Percentiles rank a stretch among this genome's conserved stretches.
Evolutionary conservation across 2,329 filamentous ascomycete species (phyloP).

Genomic region (Neoarthrinium moseri): DNA sequence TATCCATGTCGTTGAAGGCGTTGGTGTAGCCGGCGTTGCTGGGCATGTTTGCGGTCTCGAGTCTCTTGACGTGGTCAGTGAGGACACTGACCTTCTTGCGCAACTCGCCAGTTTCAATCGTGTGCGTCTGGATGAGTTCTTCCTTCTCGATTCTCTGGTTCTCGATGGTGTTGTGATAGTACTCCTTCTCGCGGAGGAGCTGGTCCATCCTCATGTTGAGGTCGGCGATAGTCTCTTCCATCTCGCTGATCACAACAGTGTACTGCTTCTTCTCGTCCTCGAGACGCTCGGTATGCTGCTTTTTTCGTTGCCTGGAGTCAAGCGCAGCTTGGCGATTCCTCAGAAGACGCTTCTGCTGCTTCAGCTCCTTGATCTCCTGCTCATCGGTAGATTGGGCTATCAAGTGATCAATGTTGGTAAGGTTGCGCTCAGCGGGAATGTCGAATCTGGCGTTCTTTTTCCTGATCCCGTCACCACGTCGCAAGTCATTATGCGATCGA

Average conservation of each 20-base stretch:
- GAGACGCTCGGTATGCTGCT: constrained; percentile 94
- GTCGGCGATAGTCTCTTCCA: constrained; percentile 75
- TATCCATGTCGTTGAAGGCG: constrained; percentile 79
- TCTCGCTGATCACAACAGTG: constrained; percentile 69
- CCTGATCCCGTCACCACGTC: constrained; percentile 82
- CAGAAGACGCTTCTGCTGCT: constrained; percentile 94
- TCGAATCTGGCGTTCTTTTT: constrained; percentile 99
- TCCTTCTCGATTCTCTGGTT: constrained; percentile 83
- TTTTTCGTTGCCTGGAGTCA: constrained; percentile 95
- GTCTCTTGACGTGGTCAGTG: constrained; percentile 66
- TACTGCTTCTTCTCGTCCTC: constrained; percentile 96
- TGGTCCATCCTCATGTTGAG: constrained; percentile 70
- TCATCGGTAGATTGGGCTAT: constrained; percentile 88
- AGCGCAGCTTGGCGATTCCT: constrained; percentile 96
- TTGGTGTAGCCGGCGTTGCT: constrained; percentile 64
- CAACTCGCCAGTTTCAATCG: constrained; percentile 84
- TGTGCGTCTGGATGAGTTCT: constrained; percentile 84
- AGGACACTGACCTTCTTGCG: constrained; percentile 90
- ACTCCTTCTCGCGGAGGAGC: constrained; percentile 70
- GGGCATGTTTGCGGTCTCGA: constrained; percentile 62
- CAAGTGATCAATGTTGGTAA: constrained; percentile 91
- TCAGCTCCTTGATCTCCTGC: constrained; percentile 94
- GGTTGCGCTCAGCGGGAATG: constrained; percentile 88
- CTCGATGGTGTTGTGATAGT: constrained; percentile 73
- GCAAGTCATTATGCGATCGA: constrained; percentile 73